phyloP scores from a whole-genome alignment of 2,329 filamentous ascomycete species.

The Calcarisporium arbuscula region DNA sequence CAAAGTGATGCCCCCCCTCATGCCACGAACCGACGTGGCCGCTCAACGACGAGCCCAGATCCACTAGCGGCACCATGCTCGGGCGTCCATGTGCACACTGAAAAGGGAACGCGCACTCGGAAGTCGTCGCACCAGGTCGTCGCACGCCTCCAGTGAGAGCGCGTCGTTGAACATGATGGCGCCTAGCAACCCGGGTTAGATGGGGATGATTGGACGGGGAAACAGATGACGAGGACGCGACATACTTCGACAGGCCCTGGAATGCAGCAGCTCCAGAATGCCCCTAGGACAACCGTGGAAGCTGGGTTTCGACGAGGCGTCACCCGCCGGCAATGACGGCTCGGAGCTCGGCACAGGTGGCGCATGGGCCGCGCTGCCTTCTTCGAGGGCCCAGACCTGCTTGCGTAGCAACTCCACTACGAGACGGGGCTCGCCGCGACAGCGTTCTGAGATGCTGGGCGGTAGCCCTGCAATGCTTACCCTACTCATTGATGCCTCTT shows the following conservation, averaged over 20 bases:
- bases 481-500: slow-evolving; percentile 8
- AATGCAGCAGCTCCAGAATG: slow-evolving; percentile 71
- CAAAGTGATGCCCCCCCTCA: slow-evolving; percentile 11
- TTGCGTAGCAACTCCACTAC: slow-evolving; percentile 67
- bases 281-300: slow-evolving; percentile 67
- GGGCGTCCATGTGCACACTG: slow-evolving; percentile 76
- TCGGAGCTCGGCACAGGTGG: slow-evolving; percentile 3
- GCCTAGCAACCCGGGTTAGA: slow-evolving; percentile 20
- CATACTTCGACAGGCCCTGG: slow-evolving; percentile 65
- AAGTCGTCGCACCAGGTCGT: slow-evolving; percentile 49
- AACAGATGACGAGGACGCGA: not conserved
- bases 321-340: not conserved
- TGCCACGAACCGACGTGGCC: slow-evolving; percentile 20
- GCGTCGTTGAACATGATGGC: slow-evolving; percentile 84
- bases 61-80: slow-evolving; percentile 57
- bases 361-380: slow-evolving; percentile 24
- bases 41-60: slow-evolving; percentile 36
- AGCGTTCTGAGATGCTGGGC: slow-evolving; percentile 67
- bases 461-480: slow-evolving; percentile 58
- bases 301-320: slow-evolving; percentile 48
- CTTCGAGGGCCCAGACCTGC: slow-evolving; percentile 64
- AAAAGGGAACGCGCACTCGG: slow-evolving; percentile 66
- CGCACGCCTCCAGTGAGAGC: slow-evolving; percentile 52
- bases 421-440: slow-evolving; percentile 63
- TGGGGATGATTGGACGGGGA: not conserved